These are phyloP conservation scores for Rhizopogon vesiculosus DNA, from an alignment of 768 basidiomycete genomes.

Conservation along the genomic window DNA sequence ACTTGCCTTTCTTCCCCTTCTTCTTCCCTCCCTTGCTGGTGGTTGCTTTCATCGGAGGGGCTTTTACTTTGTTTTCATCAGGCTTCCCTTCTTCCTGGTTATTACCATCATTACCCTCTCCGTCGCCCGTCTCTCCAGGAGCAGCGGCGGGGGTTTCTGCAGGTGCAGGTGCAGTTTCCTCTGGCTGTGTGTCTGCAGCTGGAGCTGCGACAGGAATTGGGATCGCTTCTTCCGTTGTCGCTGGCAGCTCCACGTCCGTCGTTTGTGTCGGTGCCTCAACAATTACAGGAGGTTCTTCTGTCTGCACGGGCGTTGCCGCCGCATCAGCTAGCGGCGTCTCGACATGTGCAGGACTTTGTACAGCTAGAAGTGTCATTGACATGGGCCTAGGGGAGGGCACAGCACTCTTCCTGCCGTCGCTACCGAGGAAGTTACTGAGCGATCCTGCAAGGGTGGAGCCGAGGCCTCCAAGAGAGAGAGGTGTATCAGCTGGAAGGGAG, in stretches of 20 bases:
- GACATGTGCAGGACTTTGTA: neutral
- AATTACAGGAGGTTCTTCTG: neutral
- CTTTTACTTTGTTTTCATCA: slow-evolving; percentile 1
- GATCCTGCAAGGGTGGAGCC: neutral
- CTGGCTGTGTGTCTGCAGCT: neutral
- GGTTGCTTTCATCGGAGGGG: slow-evolving; percentile 4
- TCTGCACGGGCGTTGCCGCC: neutral
- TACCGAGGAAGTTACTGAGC: slow-evolving; percentile 3
- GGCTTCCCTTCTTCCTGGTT: neutral
- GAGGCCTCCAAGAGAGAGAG: neutral
- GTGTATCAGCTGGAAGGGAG: neutral
- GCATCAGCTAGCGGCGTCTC: neutral
- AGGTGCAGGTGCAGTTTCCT: neutral
- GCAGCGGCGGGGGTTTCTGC: neutral
- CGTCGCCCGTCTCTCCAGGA: slow-evolving; percentile 1
- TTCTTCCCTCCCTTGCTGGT: neutral
- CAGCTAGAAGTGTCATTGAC: neutral
- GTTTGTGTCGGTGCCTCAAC: neutral
- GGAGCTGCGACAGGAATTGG: neutral
- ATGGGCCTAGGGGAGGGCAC: neutral
- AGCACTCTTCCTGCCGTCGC: neutral
- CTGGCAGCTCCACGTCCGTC: neutral
- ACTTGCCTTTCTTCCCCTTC: slow-evolving; percentile 12
- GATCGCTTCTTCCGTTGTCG: neutral
- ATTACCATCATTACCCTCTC: slow-evolving; percentile 1